Evolutionary conservation across 768 basidiomycete species (phyloP).

Genomic region (Xerocomus brunneocitrinus): DNA sequence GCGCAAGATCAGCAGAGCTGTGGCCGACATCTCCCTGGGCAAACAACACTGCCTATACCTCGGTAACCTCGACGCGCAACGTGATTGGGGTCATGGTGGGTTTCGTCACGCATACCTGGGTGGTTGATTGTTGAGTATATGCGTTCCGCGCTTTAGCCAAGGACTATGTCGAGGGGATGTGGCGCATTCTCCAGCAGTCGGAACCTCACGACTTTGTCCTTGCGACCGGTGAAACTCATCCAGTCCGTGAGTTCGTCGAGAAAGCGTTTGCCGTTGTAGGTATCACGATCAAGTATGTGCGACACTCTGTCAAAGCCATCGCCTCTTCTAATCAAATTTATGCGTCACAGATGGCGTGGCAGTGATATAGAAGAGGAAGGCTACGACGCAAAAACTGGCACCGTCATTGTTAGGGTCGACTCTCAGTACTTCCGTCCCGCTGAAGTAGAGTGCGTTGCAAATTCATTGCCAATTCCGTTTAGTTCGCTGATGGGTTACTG

Average conservation of each 20-base stretch:
- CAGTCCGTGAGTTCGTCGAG: conserved; percentile 89
- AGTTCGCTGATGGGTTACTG: not conserved
- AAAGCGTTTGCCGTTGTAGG: conserved; percentile 73
- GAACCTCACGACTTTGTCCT: conserved; percentile 86
- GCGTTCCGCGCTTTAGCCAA: conserved; percentile 44
- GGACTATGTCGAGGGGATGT: conserved; percentile 97
- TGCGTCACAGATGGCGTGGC: conserved; percentile 66
- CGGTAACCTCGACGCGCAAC: conserved; percentile 90
- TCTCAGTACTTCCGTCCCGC: conserved; percentile 89
- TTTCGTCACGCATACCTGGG: conserved; percentile 1
- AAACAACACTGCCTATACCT: conserved; percentile 90
- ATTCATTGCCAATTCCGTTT: not conserved
- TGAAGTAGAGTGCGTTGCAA: conserved; percentile 78
- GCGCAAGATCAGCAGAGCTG: conserved; percentile 89
- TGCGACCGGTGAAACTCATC: conserved; percentile 94
- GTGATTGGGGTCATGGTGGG: conserved; percentile 97
- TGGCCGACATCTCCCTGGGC: conserved; percentile 84
- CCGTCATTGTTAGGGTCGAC: conserved; percentile 80
- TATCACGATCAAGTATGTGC: conserved; percentile 57
- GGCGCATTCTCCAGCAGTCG: conserved; percentile 91
- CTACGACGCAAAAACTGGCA: conserved; percentile 62
- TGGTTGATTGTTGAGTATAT: conserved; percentile 5
- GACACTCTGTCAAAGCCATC: not conserved
- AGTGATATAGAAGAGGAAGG: conserved; percentile 74
- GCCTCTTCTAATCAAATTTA: conserved; percentile 1